phyloP scores from a whole-genome alignment of 2,329 filamentous ascomycete species.

The Colletotrichum sansevieriae region DNA sequence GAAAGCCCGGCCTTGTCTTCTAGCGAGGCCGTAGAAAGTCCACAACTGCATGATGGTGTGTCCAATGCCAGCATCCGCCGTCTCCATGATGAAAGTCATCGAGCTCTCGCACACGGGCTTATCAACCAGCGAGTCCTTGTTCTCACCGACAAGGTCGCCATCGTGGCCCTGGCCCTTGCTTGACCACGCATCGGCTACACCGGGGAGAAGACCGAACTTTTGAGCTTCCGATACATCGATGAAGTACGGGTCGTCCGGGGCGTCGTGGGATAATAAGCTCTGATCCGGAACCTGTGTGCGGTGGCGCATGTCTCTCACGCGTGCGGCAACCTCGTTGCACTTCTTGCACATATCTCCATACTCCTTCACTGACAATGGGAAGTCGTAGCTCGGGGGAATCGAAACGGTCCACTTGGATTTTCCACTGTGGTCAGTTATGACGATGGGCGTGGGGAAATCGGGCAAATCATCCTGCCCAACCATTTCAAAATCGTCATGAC shows the following conservation, averaged over 20 bases:
- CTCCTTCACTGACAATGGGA: constrained; percentile 75
- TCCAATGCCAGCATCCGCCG: constrained; percentile 80
- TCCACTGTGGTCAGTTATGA: constrained; percentile 75
- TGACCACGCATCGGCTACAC: constrained; percentile 45
- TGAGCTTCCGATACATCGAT: constrained; percentile 82
- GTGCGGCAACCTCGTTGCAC: constrained; percentile 73
- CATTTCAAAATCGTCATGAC: constrained; percentile 72
- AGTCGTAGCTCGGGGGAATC: constrained; percentile 75
- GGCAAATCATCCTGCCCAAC: constrained; percentile 76
- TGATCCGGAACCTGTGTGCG: constrained; percentile 57
- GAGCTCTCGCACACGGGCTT: constrained; percentile 75
- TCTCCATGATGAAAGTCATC: constrained; percentile 84
- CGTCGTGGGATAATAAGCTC: constrained; percentile 64
- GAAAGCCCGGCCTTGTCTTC: constrained; percentile 80
- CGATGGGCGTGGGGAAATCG: constrained; percentile 78
- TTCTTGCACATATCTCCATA: constrained; percentile 79
- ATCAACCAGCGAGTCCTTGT: constrained; percentile 57
- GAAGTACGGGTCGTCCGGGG: constrained; percentile 75
- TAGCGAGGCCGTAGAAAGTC: constrained; percentile 85
- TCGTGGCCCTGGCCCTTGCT: constrained; percentile 38
- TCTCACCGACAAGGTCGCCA: constrained; percentile 62
- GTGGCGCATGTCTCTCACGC: constrained; percentile 65
- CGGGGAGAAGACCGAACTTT: constrained; percentile 70
- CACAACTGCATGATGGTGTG: constrained; percentile 83
- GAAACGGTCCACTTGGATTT: constrained; percentile 83